A percentile compares a stretch with the other conserved stretches of the same genome.
These are phyloP conservation scores for Nemania sp. DNA, from an alignment of 2,329 filamentous ascomycete species.

Conservation along the genomic window DNA sequence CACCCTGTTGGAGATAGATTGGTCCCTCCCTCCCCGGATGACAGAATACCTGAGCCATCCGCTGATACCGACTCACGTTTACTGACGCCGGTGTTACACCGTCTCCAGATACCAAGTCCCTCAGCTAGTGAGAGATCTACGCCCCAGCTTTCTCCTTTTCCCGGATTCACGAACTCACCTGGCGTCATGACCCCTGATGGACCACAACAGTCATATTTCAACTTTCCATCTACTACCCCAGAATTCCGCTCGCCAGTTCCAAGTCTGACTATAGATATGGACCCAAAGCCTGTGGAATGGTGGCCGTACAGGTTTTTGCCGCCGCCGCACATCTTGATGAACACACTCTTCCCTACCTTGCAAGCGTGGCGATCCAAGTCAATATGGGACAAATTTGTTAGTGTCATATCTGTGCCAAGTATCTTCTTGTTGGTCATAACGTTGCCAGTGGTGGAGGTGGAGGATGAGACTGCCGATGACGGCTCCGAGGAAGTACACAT, in stretches of 20 bases:
- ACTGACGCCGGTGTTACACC: constrained; percentile 40
- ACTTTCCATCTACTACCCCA: constrained; percentile 55
- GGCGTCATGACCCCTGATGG: constrained; percentile 47
- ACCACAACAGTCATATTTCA: constrained; percentile 56
- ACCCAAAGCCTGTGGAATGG: constrained; percentile 63
- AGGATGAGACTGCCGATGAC: constrained; percentile 63
- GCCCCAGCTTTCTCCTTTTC: constrained; percentile 65
- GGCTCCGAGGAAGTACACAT: constrained; percentile 44
- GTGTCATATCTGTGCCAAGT: constrained; percentile 81
- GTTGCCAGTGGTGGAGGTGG: constrained; percentile 89
- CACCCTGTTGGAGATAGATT: constrained; percentile 39
- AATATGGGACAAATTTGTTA: constrained; percentile 82
- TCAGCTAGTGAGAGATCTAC: constrained; percentile 51
- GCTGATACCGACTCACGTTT: no score
- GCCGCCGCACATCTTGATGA: constrained; percentile 68
- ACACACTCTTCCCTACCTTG: constrained; percentile 85
- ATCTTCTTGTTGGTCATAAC: constrained; percentile 90
- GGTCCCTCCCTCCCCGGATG: constrained; percentile 34
- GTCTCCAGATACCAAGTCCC: constrained; percentile 53
- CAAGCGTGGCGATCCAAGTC: constrained; percentile 79
- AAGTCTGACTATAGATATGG: constrained; percentile 45
- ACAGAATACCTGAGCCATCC: constrained; percentile 16
- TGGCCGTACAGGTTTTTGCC: constrained; percentile 81
- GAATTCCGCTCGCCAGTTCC: constrained; percentile 50
- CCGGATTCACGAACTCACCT: constrained; percentile 65